Evolutionary conservation across 805 yeast genomes (phyloP).

Genomic region (Wickerhamiella lipophila): DNA sequence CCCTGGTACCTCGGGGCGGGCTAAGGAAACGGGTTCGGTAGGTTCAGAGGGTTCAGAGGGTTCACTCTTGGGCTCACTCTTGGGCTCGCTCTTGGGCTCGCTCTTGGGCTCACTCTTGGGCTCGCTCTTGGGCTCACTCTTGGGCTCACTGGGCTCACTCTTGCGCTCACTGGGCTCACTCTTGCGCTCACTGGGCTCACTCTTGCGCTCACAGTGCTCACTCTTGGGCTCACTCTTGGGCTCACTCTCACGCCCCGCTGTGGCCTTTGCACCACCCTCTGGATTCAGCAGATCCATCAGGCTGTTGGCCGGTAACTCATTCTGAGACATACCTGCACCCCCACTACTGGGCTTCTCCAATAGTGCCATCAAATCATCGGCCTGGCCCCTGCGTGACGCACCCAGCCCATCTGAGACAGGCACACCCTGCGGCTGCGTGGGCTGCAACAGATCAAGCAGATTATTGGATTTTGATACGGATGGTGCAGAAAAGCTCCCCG

Average conservation of each 20-base stretch:
- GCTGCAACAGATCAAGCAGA: slow-evolving; percentile 14
- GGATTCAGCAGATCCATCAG: neutral
- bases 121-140: neutral
- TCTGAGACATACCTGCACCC: too few relatives aligned
- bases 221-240: too few relatives aligned
- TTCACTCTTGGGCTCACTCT: neutral
- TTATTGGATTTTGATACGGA: slow-evolving; percentile 7
- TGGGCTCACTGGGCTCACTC: too few relatives aligned
- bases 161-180: too few relatives aligned
- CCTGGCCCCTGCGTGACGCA: neutral
- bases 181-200: neutral
- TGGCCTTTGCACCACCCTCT: too few relatives aligned
- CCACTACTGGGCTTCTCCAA: too few relatives aligned
- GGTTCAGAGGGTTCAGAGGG: neutral
- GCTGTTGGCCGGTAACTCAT: neutral
- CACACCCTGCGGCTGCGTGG: neutral
- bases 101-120: neutral
- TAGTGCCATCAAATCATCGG: slow-evolving; percentile 10
- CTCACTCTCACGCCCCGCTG: too few relatives aligned
- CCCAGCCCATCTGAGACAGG: neutral
- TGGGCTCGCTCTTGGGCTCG: too few relatives aligned
- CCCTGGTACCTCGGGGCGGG: too few relatives aligned
- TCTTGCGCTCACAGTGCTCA: neutral
- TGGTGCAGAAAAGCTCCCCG: neutral
- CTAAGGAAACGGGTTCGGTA: too few relatives aligned